A percentile compares a stretch with the other conserved stretches of the same genome.
These are phyloP conservation scores for barrel medic (Medicago truncatula) DNA, from an alignment of 306 rosid species.

Conservation along the genomic window MtrunA17r5.0-ANR NC_053042.1:7020001-7020500, in stretches of 20 bases:
- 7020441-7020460: slow-evolving; percentile 83
- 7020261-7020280: slow-evolving; percentile 67
- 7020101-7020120: slow-evolving; percentile 92
- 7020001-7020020: slow-evolving; percentile 9
- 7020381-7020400: slow-evolving; percentile 98
- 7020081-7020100: slow-evolving; percentile 20
- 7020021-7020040: slow-evolving; percentile 12
- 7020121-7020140: slow-evolving; percentile 98
- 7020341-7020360: slow-evolving; percentile 79
- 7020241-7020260: slow-evolving; percentile 23
- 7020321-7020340: slow-evolving; percentile 95
- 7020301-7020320: slow-evolving; percentile 98
- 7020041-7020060: slow-evolving; percentile 6
- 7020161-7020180: slow-evolving; percentile 95
- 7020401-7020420: slow-evolving; percentile 98
- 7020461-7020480: slow-evolving; percentile 70
- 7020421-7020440: slow-evolving; percentile 95
- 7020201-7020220: slow-evolving; percentile 39
- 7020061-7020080: slow-evolving; percentile 15
- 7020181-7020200: slow-evolving; percentile 95
- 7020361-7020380: slow-evolving; percentile 88
- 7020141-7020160: slow-evolving; percentile 95
- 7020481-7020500: slow-evolving; percentile 28
- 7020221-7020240: slow-evolving; percentile 20
- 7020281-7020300: slow-evolving; percentile 68